Base-by-base conservation (phyloP, 352 stramenopile species). In the Phytopythium chamaehyphon region DNA sequence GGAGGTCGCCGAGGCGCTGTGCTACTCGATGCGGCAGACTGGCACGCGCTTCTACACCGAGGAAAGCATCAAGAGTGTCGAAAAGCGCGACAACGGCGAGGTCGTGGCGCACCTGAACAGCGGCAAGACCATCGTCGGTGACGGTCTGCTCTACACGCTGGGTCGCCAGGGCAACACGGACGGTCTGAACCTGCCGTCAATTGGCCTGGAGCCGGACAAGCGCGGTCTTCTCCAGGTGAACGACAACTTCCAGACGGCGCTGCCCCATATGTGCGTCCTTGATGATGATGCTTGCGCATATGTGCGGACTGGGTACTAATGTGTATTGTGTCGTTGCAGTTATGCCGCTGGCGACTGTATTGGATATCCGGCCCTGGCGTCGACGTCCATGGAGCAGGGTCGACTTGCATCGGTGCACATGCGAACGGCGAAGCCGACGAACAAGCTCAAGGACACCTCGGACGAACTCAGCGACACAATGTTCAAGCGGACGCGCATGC, bases 321-420 rank as follows among this genome's bases (percentile, higher is more conserved):
- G 10, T 40, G 22, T 58, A 8, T 49, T 19, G 55, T 50, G 24
- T 61, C 42, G 35, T 52, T 18, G 55, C 54, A 92, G 81, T 76
- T 93, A 93, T 84, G 88, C 88, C 47, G 86, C 82, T 54, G 88
- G 88, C 22, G 88, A 96, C 55, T 90, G 88, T 63, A 96, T 96
- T 51, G 88, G 88, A 6, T 95, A 89, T 59, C 88, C 88, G 2
- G 86, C 83, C 6, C 75, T 96, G 43, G 87, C 88, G 19, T 96
- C 86, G 33, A 96, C 86, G 16, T 95, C 83, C 38, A 96, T 96
- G 88, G 88, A 96, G 64, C 88, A 96, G 57, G 88, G 88, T 14
- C 78, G 84, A 22, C 60, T 92, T 54, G 88, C 86, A 24, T 93
- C 83, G 0, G 76, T 91, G 26, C 85, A 96, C 63, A 96, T 96